Conservation (phyloP, 2,329 filamentous ascomycete species). For the Colletotrichum plurivorum region DNA sequence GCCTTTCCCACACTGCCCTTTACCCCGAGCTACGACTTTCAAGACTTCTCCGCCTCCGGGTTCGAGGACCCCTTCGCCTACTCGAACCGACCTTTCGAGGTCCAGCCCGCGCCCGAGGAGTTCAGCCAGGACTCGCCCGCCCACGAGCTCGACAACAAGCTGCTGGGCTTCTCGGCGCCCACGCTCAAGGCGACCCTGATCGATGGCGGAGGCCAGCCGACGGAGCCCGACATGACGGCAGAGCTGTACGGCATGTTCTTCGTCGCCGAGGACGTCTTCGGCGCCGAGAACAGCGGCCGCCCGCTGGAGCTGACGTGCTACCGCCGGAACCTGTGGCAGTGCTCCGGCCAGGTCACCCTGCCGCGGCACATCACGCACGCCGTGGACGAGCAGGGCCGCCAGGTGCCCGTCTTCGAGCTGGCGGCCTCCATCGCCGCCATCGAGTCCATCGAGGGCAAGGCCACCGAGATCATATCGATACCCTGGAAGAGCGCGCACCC, state of each 20-base stretch:
- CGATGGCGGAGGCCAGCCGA: slow-evolving; percentile 75
- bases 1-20: slow-evolving; percentile 64
- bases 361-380: slow-evolving; percentile 80
- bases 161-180: slow-evolving; percentile 80
- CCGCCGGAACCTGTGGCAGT: slow-evolving; percentile 93
- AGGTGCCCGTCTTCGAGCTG: slow-evolving; percentile 82
- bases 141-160: slow-evolving; percentile 75
- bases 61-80: slow-evolving; percentile 78
- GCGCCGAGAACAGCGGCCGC: slow-evolving; percentile 68
- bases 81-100: slow-evolving; percentile 63
- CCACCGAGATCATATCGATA: slow-evolving; percentile 95
- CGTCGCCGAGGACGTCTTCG: slow-evolving; percentile 84
- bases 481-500: slow-evolving; percentile 89
- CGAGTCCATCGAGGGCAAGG: slow-evolving; percentile 92
- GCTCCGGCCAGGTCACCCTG: slow-evolving; percentile 87
- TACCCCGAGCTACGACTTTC: slow-evolving; percentile 72
- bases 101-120: slow-evolving; percentile 58
- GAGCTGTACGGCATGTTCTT: slow-evolving; percentile 93
- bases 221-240: slow-evolving; percentile 74
- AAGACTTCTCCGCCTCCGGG: slow-evolving; percentile 69
- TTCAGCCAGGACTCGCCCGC: slow-evolving; percentile 64
- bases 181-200: slow-evolving; percentile 73
- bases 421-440: slow-evolving; percentile 87
- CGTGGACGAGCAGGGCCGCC: slow-evolving; percentile 80
- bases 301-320: slow-evolving; percentile 94